Evolutionary conservation across 805 yeast genomes (phyloP).

Genomic region (Nakazawaea molendinolei): DNA sequence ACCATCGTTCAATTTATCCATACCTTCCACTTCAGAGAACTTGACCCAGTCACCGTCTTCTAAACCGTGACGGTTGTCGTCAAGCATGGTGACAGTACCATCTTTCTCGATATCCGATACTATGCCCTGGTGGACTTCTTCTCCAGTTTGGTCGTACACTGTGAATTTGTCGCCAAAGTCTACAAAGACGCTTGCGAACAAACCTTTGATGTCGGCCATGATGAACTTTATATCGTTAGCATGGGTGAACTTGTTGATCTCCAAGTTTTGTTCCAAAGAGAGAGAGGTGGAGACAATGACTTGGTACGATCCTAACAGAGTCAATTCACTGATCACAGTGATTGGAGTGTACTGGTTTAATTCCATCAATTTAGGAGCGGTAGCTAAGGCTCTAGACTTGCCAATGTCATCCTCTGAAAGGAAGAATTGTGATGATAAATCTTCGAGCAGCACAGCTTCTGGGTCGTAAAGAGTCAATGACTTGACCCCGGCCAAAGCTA

Average conservation of each 20-base stretch:
- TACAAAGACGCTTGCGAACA: slow-evolving; percentile 83
- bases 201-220: slow-evolving; percentile 75
- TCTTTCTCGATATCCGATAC: slow-evolving; percentile 81
- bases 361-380: slow-evolving; percentile 66
- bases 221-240: slow-evolving; percentile 69
- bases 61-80: slow-evolving; percentile 87
- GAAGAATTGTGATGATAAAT: slow-evolving; percentile 88
- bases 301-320: slow-evolving; percentile 52
- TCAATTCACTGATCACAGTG: slow-evolving; percentile 50
- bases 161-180: slow-evolving; percentile 83
- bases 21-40: slow-evolving; percentile 80
- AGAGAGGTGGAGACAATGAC: slow-evolving; percentile 81
- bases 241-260: slow-evolving; percentile 73
- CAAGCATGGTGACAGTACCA: slow-evolving; percentile 91
- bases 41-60: slow-evolving; percentile 89
- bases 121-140: slow-evolving; percentile 82
- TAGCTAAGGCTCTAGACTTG: slow-evolving; percentile 63
- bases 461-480: slow-evolving; percentile 84
- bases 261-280: slow-evolving; percentile 65
- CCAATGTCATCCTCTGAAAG: slow-evolving; percentile 70
- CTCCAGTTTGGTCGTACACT: slow-evolving; percentile 83
- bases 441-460: slow-evolving; percentile 52
- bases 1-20: slow-evolving; percentile 69
- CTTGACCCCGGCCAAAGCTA: slow-evolving; percentile 96
- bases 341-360: slow-evolving; percentile 89